Evolutionary conservation across 257 asterid genomes (phyloP).

Genomic region (Fraxinus cuspidata): DNA sequence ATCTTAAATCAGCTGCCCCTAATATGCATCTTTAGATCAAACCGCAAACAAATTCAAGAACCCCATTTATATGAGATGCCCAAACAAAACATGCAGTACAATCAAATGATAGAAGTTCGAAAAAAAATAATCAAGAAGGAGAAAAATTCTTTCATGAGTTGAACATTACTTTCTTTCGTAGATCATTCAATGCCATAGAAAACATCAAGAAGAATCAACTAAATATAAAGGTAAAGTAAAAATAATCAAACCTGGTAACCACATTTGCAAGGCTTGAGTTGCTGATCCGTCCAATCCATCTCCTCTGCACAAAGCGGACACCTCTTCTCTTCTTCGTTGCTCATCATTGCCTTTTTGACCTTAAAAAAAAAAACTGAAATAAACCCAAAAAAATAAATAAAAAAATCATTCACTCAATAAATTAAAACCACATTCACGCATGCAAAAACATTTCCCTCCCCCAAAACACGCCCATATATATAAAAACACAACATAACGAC

Average conservation of each 20-base stretch:
- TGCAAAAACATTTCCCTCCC: conserved; percentile 29
- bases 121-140: not conserved
- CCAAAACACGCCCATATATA: not conserved
- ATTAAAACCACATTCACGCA: conserved; percentile 22
- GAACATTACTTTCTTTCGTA: conserved; percentile 45
- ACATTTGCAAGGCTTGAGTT: conserved; percentile 88
- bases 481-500: not conserved
- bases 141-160: not conserved
- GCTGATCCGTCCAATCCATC: conserved; percentile 99
- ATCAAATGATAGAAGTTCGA: not conserved
- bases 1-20: not conserved
- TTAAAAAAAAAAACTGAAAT: conserved; percentile 19
- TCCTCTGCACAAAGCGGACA: conserved; percentile 99
- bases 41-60: not conserved
- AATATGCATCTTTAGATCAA: not conserved
- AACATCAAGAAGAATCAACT: not conserved
- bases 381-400: not conserved
- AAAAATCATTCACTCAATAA: not conserved
- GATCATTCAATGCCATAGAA: conserved; percentile 45
- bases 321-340: conserved; percentile 90
- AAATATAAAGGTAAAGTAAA: not conserved
- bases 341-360: conserved; percentile 63
- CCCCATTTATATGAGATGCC: not conserved
- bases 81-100: not conserved
- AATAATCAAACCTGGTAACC: conserved; percentile 80